phyloP scores from a whole-genome alignment of 1,139 yeast species.

The Ashbya aceris region DNA sequence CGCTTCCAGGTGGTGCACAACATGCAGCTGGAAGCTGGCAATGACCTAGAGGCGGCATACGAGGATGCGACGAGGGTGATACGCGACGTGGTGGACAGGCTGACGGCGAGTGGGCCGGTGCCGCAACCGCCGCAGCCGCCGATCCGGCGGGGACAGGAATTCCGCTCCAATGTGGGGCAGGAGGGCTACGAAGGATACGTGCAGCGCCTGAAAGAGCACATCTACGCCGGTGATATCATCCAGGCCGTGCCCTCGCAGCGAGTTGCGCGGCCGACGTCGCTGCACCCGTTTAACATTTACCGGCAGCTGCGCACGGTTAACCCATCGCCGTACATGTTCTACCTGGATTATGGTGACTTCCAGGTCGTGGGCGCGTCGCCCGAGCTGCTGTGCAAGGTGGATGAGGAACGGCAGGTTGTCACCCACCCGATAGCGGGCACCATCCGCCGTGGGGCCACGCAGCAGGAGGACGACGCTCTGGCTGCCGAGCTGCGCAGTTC shows the following conservation, averaged over 20 bases:
- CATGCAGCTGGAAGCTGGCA: conserved; percentile 37
- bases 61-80: conserved; percentile 49
- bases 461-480: conserved; percentile 80
- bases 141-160: conserved; percentile 52
- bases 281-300: conserved; percentile 94
- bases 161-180: conserved; percentile 84
- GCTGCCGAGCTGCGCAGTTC: conserved; percentile 71
- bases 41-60: conserved; percentile 42
- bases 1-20: conserved; percentile 85
- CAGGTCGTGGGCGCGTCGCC: conserved; percentile 97
- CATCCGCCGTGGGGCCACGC: conserved; percentile 76
- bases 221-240: conserved; percentile 82
- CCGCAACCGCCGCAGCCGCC: conserved; percentile 62
- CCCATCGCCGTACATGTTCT: conserved; percentile 94
- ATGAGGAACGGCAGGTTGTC: conserved; percentile 57
- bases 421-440: conserved; percentile 99
- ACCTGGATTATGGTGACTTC: conserved; percentile 83
- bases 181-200: conserved; percentile 87
- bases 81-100: conserved; percentile 41
- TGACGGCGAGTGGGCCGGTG: conserved; percentile 34
- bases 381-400: conserved; percentile 80
- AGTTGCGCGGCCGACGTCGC: conserved; percentile 85
- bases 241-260: conserved; percentile 98
- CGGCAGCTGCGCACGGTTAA: conserved; percentile 90
- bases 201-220: conserved; percentile 62